These are phyloP conservation scores for Ophiorrhiza pumila DNA, from an alignment of 257 asterid species.

Conservation along the genomic window DNA sequence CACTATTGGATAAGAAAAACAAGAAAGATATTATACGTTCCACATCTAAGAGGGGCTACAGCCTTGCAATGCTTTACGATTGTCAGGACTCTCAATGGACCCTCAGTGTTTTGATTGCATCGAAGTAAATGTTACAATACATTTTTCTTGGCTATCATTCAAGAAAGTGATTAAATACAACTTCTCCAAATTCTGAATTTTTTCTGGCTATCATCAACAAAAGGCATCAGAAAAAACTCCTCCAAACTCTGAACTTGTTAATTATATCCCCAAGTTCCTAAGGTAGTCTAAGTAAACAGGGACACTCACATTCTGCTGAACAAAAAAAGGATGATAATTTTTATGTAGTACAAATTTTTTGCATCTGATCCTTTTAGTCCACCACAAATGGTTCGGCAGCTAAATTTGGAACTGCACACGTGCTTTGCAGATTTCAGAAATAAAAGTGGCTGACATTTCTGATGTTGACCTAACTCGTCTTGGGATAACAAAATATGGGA, in stretches of 20 bases:
- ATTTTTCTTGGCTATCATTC: not conserved
- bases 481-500: slow-evolving; percentile 58
- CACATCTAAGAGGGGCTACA: not conserved
- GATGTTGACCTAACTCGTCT: slow-evolving; percentile 72
- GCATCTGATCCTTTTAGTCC: not conserved
- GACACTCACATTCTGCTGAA: no score
- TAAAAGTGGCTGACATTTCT: slow-evolving; percentile 73
- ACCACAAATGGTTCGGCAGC: slow-evolving; percentile 10
- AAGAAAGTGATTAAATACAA: not conserved
- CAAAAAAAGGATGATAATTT: not conserved
- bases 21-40: not conserved
- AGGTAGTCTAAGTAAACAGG: no score
- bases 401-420: slow-evolving; percentile 27
- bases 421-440: slow-evolving; percentile 75
- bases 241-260: not conserved
- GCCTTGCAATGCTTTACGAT: no score
- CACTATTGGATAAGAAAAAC: not conserved
- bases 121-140: not conserved
- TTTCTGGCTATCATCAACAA: not conserved
- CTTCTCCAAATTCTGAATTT: not conserved
- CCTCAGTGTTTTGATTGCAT: not conserved
- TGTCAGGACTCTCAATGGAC: no score
- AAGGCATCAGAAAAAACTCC: not conserved
- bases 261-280: not conserved
- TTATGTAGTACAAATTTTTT: not conserved